A percentile compares a stretch with the other conserved stretches of the same genome.
Evolutionary conservation across 495 filamentous ascomycete species (phyloP).

Genomic region (Aspergillus wentii): DNA sequence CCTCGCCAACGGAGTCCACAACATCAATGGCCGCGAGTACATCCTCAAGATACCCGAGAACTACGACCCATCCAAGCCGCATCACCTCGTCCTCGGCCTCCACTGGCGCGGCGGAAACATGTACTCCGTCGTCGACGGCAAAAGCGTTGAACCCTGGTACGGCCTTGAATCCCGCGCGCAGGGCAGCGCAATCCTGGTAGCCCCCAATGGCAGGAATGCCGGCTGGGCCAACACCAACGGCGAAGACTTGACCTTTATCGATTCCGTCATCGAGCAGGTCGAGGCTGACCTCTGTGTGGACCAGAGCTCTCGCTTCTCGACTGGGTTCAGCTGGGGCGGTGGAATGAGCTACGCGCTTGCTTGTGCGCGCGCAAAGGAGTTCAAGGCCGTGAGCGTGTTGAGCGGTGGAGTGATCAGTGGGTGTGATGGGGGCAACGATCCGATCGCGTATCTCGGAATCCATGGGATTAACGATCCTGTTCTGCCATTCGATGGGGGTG

Average conservation of each 20-base stretch:
- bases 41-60: conserved; percentile 30
- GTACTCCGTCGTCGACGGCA: conserved; percentile 25
- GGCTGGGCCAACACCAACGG: conserved; percentile 40
- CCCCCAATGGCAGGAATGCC: conserved; percentile 35
- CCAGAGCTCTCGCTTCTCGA: conserved; percentile 37
- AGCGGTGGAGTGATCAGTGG: conserved; percentile 38
- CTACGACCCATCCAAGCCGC: conserved; percentile 33
- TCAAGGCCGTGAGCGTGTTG: conserved; percentile 40
- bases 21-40: conserved; percentile 24
- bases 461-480: conserved; percentile 36
- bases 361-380: conserved; percentile 31
- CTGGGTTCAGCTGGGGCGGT: conserved; percentile 47
- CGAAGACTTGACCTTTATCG: conserved; percentile 40
- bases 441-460: conserved; percentile 40
- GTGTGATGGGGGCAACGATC: conserved; percentile 29
- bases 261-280: conserved; percentile 28
- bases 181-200: conserved; percentile 34
- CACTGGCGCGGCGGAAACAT: conserved; percentile 36
- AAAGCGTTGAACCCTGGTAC: conserved; percentile 26
- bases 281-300: conserved; percentile 42
- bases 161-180: conserved; percentile 30
- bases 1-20: conserved; percentile 23
- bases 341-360: conserved; percentile 44
- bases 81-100: conserved; percentile 36
- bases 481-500: conserved; percentile 28